Evolutionary conservation across 352 stramenopile genomes (phyloP).

Genomic region (Globisporangium carolinianum): DNA sequence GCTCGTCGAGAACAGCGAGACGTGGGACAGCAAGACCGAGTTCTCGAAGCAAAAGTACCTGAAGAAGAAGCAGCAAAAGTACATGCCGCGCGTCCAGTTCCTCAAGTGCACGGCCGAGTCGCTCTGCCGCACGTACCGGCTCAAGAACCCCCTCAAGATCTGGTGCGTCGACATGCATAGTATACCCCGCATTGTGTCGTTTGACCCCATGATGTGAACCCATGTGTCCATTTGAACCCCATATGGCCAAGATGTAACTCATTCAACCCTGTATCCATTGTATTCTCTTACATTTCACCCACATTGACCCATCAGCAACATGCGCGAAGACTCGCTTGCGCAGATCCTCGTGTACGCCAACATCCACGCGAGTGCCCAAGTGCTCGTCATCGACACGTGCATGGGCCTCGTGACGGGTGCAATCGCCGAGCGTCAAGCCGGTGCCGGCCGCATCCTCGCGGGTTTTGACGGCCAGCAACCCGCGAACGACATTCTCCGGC

Average conservation of each 20-base stretch:
- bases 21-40: constrained; percentile 92
- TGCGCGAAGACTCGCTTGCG: constrained; percentile 91
- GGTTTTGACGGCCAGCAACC: constrained; percentile 71
- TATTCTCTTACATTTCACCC: background rate
- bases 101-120: constrained; percentile 85
- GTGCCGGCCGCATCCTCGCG: constrained; percentile 62
- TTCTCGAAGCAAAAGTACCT: constrained; percentile 97
- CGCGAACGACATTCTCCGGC: constrained; percentile 68
- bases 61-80: constrained; percentile 93
- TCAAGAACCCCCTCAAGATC: constrained; percentile 88
- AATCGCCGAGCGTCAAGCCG: constrained; percentile 78
- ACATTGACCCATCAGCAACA: constrained; percentile 24
- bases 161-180: constrained; percentile 29
- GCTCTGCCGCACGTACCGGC: constrained; percentile 84
- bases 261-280: background rate
- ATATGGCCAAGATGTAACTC: background rate
- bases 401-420: constrained; percentile 89
- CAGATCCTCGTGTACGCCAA: constrained; percentile 93
- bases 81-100: constrained; percentile 82
- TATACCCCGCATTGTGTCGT: background rate
- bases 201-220: background rate
- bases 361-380: constrained; percentile 82
- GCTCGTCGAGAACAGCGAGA: constrained; percentile 92
- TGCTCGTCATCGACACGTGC: constrained; percentile 90
- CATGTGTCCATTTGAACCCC: background rate